phyloP scores from a whole-genome alignment of 2,329 filamentous ascomycete species.

The Diaporthe humulicola region DNA sequence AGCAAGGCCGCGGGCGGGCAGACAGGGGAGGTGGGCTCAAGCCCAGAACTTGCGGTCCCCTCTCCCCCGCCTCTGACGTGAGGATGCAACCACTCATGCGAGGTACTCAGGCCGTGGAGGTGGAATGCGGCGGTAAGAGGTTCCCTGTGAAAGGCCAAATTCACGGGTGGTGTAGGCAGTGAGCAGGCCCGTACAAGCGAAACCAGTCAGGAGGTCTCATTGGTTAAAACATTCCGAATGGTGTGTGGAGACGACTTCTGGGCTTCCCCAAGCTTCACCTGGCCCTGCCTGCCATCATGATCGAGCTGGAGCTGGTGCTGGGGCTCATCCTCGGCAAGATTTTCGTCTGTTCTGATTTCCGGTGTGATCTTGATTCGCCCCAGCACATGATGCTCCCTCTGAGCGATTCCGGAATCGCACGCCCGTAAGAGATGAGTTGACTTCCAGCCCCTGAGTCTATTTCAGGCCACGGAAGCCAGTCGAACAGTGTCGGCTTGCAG shows the following conservation, averaged over 20 bases:
- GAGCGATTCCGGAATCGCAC: not conserved
- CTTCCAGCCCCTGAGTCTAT: constrained; percentile 21
- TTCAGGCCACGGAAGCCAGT: constrained; percentile 21
- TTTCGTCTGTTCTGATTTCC: constrained; percentile 35
- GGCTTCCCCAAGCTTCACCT: constrained; percentile 15
- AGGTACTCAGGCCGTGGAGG: constrained; percentile 25
- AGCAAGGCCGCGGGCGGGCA: not conserved
- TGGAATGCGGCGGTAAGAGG: constrained; percentile 52
- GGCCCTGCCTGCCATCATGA: constrained; percentile 27
- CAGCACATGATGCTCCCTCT: constrained; percentile 2
- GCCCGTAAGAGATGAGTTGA: constrained; percentile 13
- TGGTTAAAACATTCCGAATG: constrained; percentile 39
- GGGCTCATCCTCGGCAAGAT: constrained; percentile 27
- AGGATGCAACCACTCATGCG: constrained; percentile 24
- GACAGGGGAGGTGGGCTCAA: constrained; percentile 10
- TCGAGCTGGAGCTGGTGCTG: not conserved
- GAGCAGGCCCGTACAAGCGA: constrained; percentile 36
- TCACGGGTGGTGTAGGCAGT: constrained; percentile 40
- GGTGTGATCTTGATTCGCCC: constrained; percentile 2
- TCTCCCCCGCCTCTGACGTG: constrained; percentile 23
- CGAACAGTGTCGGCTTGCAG: constrained; percentile 3
- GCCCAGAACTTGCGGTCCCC: constrained; percentile 17
- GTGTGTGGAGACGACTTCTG: constrained; percentile 30
- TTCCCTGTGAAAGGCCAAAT: constrained; percentile 55
- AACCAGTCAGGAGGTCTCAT: not conserved